These are phyloP conservation scores for Saccharomyces paradoxus DNA, from an alignment of 805 yeast genomes.

Conservation along the genomic window DNA sequence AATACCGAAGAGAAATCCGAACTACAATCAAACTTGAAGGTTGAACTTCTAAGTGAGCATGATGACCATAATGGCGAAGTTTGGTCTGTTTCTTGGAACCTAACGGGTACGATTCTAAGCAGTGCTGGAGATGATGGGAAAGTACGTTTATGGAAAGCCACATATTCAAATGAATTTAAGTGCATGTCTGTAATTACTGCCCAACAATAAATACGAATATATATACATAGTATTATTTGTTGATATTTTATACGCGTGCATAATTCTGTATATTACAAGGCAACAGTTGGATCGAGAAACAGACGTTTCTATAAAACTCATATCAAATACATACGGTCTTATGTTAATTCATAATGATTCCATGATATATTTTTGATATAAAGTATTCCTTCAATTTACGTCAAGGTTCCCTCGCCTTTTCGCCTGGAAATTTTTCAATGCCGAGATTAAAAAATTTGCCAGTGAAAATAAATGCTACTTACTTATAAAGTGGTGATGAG, in stretches of 20 bases:
- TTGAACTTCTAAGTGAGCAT: constrained; percentile 58
- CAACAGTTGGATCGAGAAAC: not conserved
- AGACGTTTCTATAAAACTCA: not conserved
- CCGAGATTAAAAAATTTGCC: not conserved
- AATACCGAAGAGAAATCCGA: not conserved
- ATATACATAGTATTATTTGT: not conserved
- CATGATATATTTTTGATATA: not conserved
- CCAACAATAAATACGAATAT: constrained; percentile 28
- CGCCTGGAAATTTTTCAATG: not conserved
- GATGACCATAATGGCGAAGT: constrained; percentile 81
- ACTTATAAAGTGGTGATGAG: not conserved
- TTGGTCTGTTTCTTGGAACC: constrained; percentile 94
- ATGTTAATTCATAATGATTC: not conserved
- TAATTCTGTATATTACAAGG: not conserved
- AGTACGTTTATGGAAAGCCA: constrained; percentile 84
- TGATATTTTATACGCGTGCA: not conserved
- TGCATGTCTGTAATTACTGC: constrained; percentile 82
- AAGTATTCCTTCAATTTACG: not conserved
- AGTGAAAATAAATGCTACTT: not conserved
- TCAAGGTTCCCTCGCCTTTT: not conserved
- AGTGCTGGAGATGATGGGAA: constrained; percentile 95
- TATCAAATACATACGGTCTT: not conserved
- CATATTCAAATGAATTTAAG: constrained; percentile 77
- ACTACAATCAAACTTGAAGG: constrained; percentile 26
- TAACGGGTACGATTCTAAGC: constrained; percentile 85